Base-by-base conservation (phyloP, 2,329 filamentous ascomycete genomes). In the Arthrobotrys sphaeroides region DNA sequence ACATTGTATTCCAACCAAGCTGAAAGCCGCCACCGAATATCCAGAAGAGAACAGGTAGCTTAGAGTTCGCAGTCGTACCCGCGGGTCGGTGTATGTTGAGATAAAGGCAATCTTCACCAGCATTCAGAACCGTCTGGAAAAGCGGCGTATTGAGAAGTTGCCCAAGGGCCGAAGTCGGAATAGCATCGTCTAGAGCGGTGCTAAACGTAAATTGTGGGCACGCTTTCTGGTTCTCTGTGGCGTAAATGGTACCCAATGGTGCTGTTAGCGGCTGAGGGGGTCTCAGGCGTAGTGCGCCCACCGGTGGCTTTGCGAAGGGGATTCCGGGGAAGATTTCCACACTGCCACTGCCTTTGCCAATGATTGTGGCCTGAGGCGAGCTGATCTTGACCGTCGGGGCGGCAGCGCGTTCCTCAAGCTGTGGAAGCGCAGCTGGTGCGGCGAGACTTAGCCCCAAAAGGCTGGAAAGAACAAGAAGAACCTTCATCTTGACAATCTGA, bases 171-270 rank as follows among this genome's bases (percentile, higher is more conserved):
- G 85, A 80, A 0, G 82, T 78, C 0, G 87, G 80, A 13, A 84
- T 80, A 9, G 80, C 78, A 61, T 83, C 82, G 5, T 81, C 80
- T 0, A 81, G 80, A 22, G 82, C 84, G 5, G 85, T 84, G 9
- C 87, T 88, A 77, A 90, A 84, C 77, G 87, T 85, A 83, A 93
- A 90, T 80, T 94, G 91, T 0, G 92, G 91, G 78, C 91, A 95
- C 6, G 90, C 86, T 6, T 85, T 85, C 0, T 89, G 86, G 16
- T 82, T 78, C 0, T 85, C 86, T 0, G 87, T 89, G 0, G 89
- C 90, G 40, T 88, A 85, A 38, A 90, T 84, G 0, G 84, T 89
- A 0, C 90, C 90, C 13, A 81, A 78, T 0, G 78, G 68, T 3
- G 75, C 73, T 36, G 79, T 80, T 9, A 81, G 67, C 22, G 43